A percentile compares a stretch with the other conserved stretches of the same genome.
Conservation (phyloP, 2,329 filamentous ascomycete species). For the Sarocladium brachiariae region DNA sequence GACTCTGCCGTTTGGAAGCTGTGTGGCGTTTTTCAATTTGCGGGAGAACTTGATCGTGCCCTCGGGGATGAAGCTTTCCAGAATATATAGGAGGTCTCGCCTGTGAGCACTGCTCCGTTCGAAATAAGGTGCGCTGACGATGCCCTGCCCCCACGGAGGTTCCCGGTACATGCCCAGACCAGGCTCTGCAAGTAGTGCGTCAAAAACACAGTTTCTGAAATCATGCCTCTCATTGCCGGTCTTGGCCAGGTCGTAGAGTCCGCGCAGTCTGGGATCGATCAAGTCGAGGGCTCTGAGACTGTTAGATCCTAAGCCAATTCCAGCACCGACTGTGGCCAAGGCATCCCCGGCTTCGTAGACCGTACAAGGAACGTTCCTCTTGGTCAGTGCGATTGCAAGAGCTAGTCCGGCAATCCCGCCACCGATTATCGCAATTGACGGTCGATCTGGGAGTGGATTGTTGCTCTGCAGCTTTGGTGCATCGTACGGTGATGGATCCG, state of each 20-base stretch:
- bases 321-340: slow-evolving; percentile 8
- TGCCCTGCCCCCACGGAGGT: background rate
- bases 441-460: background rate
- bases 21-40: background rate
- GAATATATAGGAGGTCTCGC: slow-evolving; percentile 2
- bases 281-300: slow-evolving; percentile 2
- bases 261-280: slow-evolving; percentile 4
- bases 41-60: slow-evolving; percentile 7
- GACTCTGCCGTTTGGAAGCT: background rate
- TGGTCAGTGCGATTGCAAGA: slow-evolving; percentile 6
- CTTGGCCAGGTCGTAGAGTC: slow-evolving; percentile 2
- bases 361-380: background rate
- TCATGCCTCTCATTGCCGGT: slow-evolving; percentile 1
- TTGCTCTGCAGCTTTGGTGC: background rate
- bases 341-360: slow-evolving; percentile 8
- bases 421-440: slow-evolving; percentile 10
- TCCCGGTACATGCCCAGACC: background rate
- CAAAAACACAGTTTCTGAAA: slow-evolving; percentile 5
- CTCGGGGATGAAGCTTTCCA: slow-evolving; percentile 4
- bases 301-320: slow-evolving; percentile 9
- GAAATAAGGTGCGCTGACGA: slow-evolving; percentile 4
- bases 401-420: slow-evolving; percentile 10
- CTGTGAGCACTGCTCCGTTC: slow-evolving; percentile 4
- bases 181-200: background rate
- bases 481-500: slow-evolving; percentile 3